phyloP scores from a whole-genome alignment of 192 early-diverging fungal species.

The Mortierella antarctica region DNA sequence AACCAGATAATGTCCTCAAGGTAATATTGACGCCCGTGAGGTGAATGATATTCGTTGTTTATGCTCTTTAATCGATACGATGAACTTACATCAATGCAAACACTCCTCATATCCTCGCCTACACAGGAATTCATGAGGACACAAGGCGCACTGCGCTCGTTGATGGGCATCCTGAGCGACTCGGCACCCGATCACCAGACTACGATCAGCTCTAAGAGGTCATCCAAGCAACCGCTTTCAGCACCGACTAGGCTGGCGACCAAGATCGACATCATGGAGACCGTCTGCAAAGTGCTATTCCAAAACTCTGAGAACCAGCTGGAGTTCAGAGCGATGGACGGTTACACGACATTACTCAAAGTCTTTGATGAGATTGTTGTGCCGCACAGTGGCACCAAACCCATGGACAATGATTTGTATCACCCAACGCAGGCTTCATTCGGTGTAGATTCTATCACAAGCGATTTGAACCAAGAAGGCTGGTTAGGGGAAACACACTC shows the following conservation, averaged over 20 bases:
- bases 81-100: background rate
- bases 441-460: background rate
- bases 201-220: slow-evolving; percentile 6
- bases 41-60: background rate
- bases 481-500: background rate
- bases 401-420: background rate
- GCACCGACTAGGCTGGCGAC: slow-evolving; percentile 36
- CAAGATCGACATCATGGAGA: slow-evolving; percentile 57
- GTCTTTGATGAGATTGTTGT: slow-evolving; percentile 53
- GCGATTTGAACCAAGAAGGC: background rate
- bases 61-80: too few species aligned
- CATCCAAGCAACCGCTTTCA: slow-evolving; percentile 15
- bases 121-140: slow-evolving; percentile 53
- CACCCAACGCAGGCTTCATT: background rate
- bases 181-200: slow-evolving; percentile 7
- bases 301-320: slow-evolving; percentile 46
- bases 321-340: slow-evolving; percentile 51
- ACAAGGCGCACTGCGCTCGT: slow-evolving; percentile 44
- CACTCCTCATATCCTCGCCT: background rate
- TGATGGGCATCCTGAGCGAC: slow-evolving; percentile 41
- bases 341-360: slow-evolving; percentile 31
- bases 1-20: slow-evolving; percentile 53
- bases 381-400: background rate
- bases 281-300: slow-evolving; percentile 53
- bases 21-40: background rate